phyloP scores from a whole-genome alignment of 495 filamentous ascomycete genomes.

The Talaromyces proteolyticus region DNA sequence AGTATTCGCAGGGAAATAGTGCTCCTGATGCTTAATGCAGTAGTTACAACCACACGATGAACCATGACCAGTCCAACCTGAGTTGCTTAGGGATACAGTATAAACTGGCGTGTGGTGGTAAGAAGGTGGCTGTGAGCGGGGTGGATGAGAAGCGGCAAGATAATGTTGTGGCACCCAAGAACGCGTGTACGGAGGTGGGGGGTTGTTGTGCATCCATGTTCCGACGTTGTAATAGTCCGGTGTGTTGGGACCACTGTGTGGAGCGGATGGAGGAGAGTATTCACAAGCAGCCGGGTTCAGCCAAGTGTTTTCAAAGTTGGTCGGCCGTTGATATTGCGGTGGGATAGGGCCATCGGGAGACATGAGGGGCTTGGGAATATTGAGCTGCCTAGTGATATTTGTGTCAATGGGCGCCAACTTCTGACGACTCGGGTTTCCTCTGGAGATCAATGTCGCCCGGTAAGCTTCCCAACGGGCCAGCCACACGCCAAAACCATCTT shows the following conservation, averaged over 20 bases:
- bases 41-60: slow-evolving; percentile 64
- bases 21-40: slow-evolving; percentile 57
- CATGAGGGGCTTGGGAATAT: slow-evolving; percentile 39
- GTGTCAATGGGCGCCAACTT: slow-evolving; percentile 68
- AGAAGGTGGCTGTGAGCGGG: slow-evolving; percentile 42
- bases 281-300: slow-evolving; percentile 47
- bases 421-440: slow-evolving; percentile 46
- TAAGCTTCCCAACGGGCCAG: slow-evolving; percentile 78
- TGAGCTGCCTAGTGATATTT: slow-evolving; percentile 45
- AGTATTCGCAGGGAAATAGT: slow-evolving; percentile 57
- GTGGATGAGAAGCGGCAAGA: slow-evolving; percentile 30
- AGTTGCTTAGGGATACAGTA: slow-evolving; percentile 49
- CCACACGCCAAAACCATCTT: slow-evolving; percentile 78
- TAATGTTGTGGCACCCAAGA: slow-evolving; percentile 34
- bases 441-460: slow-evolving; percentile 55
- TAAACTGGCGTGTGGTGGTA: slow-evolving; percentile 48
- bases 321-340: slow-evolving; percentile 44
- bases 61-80: slow-evolving; percentile 53
- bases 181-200: slow-evolving; percentile 37
- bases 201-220: slow-evolving; percentile 50
- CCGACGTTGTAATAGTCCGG: slow-evolving; percentile 53
- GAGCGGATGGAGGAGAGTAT: slow-evolving; percentile 63
- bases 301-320: slow-evolving; percentile 47
- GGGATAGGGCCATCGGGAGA: slow-evolving; percentile 45
- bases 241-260: slow-evolving; percentile 60